Conservation (phyloP, 257 asterid genomes). For the Penstemon davidsonii region DNA sequence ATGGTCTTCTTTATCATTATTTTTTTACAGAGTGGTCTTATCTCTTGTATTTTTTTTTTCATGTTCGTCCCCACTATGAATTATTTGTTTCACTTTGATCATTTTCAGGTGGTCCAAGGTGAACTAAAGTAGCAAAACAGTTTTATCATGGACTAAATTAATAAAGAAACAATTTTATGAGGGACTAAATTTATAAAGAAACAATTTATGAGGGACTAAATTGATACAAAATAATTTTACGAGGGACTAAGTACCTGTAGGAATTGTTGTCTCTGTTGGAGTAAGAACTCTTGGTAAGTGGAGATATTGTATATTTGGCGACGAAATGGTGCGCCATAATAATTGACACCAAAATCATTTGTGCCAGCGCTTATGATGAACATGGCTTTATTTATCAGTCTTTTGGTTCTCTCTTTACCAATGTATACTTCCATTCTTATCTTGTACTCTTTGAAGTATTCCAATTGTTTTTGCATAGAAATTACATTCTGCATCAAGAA, state of each 20-base stretch:
- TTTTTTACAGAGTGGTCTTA: too few species aligned
- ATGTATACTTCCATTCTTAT: slow-evolving; percentile 28
- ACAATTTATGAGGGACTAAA: too few species aligned
- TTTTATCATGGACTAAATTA: too few species aligned
- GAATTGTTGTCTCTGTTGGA: slow-evolving; percentile 30
- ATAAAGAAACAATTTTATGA: too few species aligned
- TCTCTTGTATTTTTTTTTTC: too few species aligned
- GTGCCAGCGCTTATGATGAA: slow-evolving; percentile 43
- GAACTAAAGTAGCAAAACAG: too few species aligned
- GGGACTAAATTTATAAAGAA: too few species aligned
- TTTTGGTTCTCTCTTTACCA: slow-evolving; percentile 33
- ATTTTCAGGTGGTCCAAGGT: too few species aligned
- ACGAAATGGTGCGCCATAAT: slow-evolving; percentile 30
- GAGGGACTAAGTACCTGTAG: slow-evolving; percentile 34
- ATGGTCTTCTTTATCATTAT: too few species aligned
- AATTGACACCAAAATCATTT: slow-evolving; percentile 37
- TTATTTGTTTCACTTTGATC: too few species aligned
- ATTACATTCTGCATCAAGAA: slow-evolving; percentile 29
- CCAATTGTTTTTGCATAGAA: slow-evolving; percentile 32
- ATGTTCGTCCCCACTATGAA: too few species aligned
- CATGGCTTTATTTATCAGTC: slow-evolving; percentile 31
- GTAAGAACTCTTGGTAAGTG: slow-evolving; percentile 32
- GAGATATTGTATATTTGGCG: slow-evolving; percentile 24
- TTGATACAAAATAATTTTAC: too few species aligned
- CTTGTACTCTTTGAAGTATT: slow-evolving; percentile 36